phyloP scores from a whole-genome alignment of 2,329 filamentous ascomycete genomes.

The Trichophyton rubrum region DNA sequence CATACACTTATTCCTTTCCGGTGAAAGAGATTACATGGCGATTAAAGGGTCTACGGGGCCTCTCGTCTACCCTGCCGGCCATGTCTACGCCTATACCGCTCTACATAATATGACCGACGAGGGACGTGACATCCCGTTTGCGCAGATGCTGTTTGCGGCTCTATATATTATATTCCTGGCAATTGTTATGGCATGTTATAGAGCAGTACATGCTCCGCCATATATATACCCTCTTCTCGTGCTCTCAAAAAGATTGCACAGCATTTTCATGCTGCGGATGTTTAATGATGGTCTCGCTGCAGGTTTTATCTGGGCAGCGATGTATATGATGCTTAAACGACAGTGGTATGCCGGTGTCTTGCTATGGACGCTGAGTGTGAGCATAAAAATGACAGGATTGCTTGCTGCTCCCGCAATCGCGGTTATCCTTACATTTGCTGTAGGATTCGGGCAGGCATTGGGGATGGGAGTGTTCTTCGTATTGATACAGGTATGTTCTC shows the following conservation, averaged over 20 bases:
- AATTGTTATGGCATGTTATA: constrained; percentile 71
- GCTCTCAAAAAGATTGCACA: constrained; percentile 83
- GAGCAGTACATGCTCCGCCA: constrained; percentile 45
- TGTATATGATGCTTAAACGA: constrained; percentile 62
- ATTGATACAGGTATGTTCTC: constrained; percentile 56
- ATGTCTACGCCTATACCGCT: constrained; percentile 78
- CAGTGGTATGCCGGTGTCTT: constrained; percentile 62
- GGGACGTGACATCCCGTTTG: constrained; percentile 62
- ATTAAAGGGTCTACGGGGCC: constrained; percentile 85
- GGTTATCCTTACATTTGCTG: constrained; percentile 59
- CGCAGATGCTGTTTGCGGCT: constrained; percentile 71
- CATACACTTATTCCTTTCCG: constrained; percentile 61
- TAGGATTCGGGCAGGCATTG: constrained; percentile 54
- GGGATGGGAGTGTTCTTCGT: constrained; percentile 58
- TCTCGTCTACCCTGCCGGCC: constrained; percentile 84
- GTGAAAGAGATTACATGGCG: constrained; percentile 76
- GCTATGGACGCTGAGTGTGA: constrained; percentile 65
- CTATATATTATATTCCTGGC: constrained; percentile 66
- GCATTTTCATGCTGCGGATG: constrained; percentile 78
- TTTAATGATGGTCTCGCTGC: constrained; percentile 94
- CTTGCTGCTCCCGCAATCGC: constrained; percentile 71
- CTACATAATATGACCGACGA: constrained; percentile 67
- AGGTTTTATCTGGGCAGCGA: constrained; percentile 69
- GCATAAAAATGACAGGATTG: constrained; percentile 90
- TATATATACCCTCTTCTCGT: constrained; percentile 79